phyloP scores from a whole-genome alignment of 257 asterid genomes.

The Nicotiana attenuata region DNA sequence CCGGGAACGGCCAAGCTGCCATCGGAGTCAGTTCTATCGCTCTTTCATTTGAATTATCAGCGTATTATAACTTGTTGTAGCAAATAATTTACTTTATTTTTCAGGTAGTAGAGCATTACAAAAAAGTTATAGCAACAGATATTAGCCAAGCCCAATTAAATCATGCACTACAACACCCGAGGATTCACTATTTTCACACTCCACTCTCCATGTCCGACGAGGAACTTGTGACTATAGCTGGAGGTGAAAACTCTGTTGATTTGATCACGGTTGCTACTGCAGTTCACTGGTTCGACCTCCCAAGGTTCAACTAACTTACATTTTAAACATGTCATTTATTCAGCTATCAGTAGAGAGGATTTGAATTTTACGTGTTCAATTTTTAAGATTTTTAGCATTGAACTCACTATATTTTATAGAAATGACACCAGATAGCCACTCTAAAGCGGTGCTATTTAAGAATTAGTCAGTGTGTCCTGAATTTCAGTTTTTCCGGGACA shows the following conservation, averaged over 20 bases:
- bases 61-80: not conserved
- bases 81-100: no score
- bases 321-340: no score
- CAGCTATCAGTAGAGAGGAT: no score
- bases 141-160: constrained; percentile 19
- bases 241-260: constrained; percentile 18
- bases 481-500: no score
- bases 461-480: no score
- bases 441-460: no score
- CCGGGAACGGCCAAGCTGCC: constrained; percentile 26
- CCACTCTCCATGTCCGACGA: constrained; percentile 18
- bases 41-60: not conserved
- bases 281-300: constrained; percentile 27
- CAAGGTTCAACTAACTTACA: not conserved
- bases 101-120: constrained; percentile 20
- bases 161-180: constrained; percentile 19
- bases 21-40: not conserved
- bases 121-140: constrained; percentile 13
- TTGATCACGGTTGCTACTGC: constrained; percentile 26
- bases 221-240: constrained; percentile 17
- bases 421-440: no score
- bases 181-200: constrained; percentile 17
- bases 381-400: no score
- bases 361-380: no score
- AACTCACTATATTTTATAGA: no score